Evolutionary conservation across 1,284 basidiomycete species (phyloP).

Genomic region (Blastosporella zonata): DNA sequence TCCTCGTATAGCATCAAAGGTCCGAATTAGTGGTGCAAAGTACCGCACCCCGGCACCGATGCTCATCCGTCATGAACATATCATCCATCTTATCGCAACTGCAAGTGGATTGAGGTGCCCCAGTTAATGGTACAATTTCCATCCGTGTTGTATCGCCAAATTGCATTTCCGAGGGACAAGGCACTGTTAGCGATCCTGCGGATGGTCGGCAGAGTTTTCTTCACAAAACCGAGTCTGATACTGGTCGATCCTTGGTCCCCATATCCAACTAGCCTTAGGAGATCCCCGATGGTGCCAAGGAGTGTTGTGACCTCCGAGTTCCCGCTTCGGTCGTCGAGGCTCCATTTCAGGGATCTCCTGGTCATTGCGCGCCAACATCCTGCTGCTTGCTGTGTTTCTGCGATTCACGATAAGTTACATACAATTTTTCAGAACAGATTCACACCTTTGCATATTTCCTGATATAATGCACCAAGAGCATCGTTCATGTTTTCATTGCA

Average conservation of each 20-base stretch:
- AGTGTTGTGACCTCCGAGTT: neutral
- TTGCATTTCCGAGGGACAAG: neutral
- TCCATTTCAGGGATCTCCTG: neutral
- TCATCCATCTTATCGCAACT: constrained; percentile 19
- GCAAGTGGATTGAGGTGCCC: constrained; percentile 11
- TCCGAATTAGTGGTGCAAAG: constrained; percentile 18
- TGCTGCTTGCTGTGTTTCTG: neutral
- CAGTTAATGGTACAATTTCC: neutral
- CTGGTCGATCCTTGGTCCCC: neutral
- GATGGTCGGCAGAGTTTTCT: neutral
- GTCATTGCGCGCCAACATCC: neutral
- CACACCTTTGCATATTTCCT: neutral
- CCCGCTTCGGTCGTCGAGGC: neutral
- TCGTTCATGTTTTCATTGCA: neutral
- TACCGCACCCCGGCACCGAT: constrained; percentile 9
- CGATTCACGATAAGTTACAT: neutral
- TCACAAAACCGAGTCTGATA: neutral
- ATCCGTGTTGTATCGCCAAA: neutral
- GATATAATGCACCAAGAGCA: neutral
- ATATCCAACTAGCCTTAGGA: neutral
- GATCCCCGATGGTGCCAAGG: neutral
- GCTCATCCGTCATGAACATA: constrained; percentile 17
- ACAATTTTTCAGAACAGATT: neutral
- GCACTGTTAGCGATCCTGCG: neutral
- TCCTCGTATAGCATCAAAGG: neutral